A percentile compares a stretch with the other conserved stretches of the same genome.
These are phyloP conservation scores for Malassezia obtusa DNA, from an alignment of 1,284 basidiomycete species.

Conservation along the genomic window DNA sequence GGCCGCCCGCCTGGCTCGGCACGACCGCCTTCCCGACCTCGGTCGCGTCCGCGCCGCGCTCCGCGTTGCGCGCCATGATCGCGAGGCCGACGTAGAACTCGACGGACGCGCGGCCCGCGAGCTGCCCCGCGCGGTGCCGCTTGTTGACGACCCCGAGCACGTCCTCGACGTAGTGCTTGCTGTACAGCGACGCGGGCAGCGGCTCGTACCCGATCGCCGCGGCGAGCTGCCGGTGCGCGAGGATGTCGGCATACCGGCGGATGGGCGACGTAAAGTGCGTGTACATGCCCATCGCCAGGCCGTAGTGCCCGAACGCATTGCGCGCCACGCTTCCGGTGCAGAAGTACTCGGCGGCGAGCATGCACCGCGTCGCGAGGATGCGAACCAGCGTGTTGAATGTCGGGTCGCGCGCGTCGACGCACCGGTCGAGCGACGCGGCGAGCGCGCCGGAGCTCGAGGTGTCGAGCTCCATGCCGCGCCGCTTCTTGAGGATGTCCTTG, in stretches of 20 bases:
- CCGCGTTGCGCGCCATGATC: conserved; percentile 53
- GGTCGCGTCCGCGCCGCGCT: conserved; percentile 55
- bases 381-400: conserved; percentile 95
- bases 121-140: conserved; percentile 89
- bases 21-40: conserved; percentile 45
- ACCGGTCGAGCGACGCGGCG: conserved; percentile 79
- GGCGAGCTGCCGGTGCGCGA: conserved; percentile 85
- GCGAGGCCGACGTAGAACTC: conserved; percentile 96
- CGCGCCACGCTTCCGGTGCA: conserved; percentile 83
- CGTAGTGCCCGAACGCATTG: conserved; percentile 92
- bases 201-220: conserved; percentile 77
- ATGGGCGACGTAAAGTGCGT: conserved; percentile 73
- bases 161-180: conserved; percentile 78
- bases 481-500: conserved; percentile 80
- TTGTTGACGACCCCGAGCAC: conserved; percentile 79
- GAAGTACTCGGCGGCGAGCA: conserved; percentile 97
- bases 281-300: conserved; percentile 89
- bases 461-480: conserved; percentile 74
- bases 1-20: background rate
- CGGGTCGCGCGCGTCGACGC: conserved; percentile 57
- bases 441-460: conserved; percentile 83
- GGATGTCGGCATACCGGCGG: conserved; percentile 59
- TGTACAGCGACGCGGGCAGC: conserved; percentile 76
- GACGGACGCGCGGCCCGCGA: conserved; percentile 86
- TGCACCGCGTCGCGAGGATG: conserved; percentile 97